Percentiles rank a stretch among this genome's conserved stretches.
phyloP scores from a whole-genome alignment of 345 rosid species.

The Nasturtium officinale region DNA sequence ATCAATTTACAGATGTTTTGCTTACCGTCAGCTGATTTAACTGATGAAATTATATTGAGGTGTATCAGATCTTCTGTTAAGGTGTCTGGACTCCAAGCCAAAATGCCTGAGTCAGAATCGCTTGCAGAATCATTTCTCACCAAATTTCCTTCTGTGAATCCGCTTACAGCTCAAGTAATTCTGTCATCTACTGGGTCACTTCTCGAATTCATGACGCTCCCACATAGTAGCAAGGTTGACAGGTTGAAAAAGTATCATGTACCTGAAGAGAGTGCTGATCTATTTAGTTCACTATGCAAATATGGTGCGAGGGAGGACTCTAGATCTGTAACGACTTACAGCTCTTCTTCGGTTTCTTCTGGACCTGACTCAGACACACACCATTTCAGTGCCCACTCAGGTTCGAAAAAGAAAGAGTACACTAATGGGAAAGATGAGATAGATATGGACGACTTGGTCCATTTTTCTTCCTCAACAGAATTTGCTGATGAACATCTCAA shows the following conservation, averaged over 20 bases:
- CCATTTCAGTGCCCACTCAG: conserved; percentile 48
- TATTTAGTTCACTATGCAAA: conserved; percentile 67
- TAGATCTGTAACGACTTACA: conserved; percentile 85
- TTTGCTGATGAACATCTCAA: conserved; percentile 43
- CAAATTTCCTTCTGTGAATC: conserved; percentile 87
- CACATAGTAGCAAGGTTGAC: conserved; percentile 56
- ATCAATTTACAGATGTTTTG: conserved; percentile 81
- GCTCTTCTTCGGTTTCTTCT: conserved; percentile 88
- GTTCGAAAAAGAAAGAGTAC: conserved; percentile 47
- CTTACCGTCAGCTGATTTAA: conserved; percentile 69
- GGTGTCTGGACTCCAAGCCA: conserved; percentile 50
- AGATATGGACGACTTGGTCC: conserved; percentile 49
- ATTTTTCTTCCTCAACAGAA: conserved; percentile 45
- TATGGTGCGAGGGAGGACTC: conserved; percentile 92
- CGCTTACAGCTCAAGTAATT: conserved; percentile 82
- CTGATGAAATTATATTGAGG: conserved; percentile 72
- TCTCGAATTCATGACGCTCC: conserved; percentile 66
- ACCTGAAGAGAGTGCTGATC: conserved; percentile 70
- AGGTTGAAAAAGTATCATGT: conserved; percentile 57
- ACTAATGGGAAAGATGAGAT: conserved; percentile 42
- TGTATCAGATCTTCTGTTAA: conserved; percentile 58
- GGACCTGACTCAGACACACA: conserved; percentile 64
- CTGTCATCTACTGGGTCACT: conserved; percentile 65
- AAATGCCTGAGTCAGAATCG: conserved; percentile 85
- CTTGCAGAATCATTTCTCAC: conserved; percentile 88